Conservation (phyloP, 2,329 filamentous ascomycete species). For the Colletotrichum sp. region DNA sequence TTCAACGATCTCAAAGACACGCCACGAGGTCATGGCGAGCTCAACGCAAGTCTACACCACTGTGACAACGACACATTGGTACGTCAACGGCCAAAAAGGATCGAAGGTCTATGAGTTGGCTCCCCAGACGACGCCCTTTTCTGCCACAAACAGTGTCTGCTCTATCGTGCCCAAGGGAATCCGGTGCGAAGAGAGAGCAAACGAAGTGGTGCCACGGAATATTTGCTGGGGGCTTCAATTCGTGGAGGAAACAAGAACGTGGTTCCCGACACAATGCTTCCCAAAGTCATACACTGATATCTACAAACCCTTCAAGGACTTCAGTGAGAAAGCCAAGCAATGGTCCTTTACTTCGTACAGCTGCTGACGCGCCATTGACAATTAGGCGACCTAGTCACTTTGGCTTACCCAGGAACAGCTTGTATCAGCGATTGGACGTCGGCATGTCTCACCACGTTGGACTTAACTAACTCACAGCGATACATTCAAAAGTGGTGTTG, state of each 20-base stretch:
- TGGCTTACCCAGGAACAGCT: not conserved
- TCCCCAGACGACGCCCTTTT: not conserved
- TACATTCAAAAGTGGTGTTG: constrained; percentile 1
- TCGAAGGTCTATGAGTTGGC: not conserved
- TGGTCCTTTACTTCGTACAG: no score
- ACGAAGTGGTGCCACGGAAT: not conserved
- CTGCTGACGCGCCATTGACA: no score
- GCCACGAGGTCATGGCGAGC: not conserved
- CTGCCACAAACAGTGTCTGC: not conserved
- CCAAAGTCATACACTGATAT: not conserved
- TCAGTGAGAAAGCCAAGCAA: not conserved
- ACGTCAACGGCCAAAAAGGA: no score
- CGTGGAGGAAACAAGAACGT: not conserved
- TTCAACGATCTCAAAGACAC: no score
- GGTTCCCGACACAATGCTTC: not conserved
- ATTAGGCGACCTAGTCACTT: no score
- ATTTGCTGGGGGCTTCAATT: not conserved
- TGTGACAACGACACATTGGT: not conserved
- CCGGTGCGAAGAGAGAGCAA: not conserved
- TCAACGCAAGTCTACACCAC: not conserved
- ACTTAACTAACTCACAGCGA: not conserved
- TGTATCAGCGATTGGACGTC: not conserved
- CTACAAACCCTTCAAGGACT: not conserved
- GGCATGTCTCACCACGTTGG: not conserved
- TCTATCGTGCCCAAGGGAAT: not conserved